Percentiles rank a stretch among this genome's conserved stretches.
phyloP scores from a whole-genome alignment of 78 protist genomes.

The Mantamonas sphyraenae region DNA sequence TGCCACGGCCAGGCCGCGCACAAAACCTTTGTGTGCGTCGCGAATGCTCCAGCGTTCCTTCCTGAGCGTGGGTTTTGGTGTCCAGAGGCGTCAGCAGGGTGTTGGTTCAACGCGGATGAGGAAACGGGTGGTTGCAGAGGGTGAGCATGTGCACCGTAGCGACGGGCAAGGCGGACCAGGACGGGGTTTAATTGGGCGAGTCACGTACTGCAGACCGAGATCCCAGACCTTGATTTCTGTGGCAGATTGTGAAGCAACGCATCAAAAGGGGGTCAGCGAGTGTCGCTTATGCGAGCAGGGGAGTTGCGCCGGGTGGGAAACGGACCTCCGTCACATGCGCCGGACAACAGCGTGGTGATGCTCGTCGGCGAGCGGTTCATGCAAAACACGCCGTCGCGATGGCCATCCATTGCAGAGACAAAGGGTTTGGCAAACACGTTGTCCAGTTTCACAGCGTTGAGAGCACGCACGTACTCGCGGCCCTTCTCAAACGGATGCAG shows the following conservation, averaged over 20 bases:
- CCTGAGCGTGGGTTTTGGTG: too few relatives aligned
- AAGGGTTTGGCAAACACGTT: conserved; percentile 89
- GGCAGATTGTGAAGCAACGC: too few relatives aligned
- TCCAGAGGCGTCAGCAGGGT: too few relatives aligned
- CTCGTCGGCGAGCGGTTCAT: conserved; percentile 8
- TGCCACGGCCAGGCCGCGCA: conserved; percentile 61
- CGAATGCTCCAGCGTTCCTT: neutral
- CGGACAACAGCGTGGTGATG: conserved; percentile 11
- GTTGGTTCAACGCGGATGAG: too few relatives aligned
- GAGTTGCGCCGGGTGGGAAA: too few relatives aligned
- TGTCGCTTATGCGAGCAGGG: too few relatives aligned
- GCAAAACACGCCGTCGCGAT: conserved; percentile 56
- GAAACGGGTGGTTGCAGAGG: too few relatives aligned
- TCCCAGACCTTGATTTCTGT: neutral
- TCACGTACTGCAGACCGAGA: neutral
- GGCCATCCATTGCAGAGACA: conserved; percentile 55
- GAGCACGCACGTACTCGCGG: conserved; percentile 82
- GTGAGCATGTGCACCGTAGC: too few relatives aligned
- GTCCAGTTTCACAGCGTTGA: conserved; percentile 80
- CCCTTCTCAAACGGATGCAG: conserved; percentile 81
- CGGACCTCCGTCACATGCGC: conserved; percentile 37
- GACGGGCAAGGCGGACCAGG: too few relatives aligned
- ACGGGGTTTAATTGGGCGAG: too few relatives aligned
- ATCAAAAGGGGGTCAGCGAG: too few relatives aligned
- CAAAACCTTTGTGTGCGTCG: conserved; percentile 69